phyloP scores from a whole-genome alignment of 1,284 basidiomycete species.

The Trametes pubescens region DNA sequence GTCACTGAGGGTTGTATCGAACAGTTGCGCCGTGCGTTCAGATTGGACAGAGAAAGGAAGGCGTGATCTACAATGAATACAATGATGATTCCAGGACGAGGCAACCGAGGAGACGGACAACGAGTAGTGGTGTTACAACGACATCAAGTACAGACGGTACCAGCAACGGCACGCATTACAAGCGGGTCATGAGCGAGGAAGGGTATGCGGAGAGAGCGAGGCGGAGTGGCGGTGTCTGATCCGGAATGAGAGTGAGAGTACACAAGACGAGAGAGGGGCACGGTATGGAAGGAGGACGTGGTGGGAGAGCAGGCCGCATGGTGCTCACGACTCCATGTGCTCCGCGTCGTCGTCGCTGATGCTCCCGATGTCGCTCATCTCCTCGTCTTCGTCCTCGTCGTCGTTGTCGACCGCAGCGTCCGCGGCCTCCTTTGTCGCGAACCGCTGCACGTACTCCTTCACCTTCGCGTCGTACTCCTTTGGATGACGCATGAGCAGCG shows the following conservation, averaged over 20 bases:
- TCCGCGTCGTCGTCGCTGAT: constrained; percentile 75
- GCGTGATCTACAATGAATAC: constrained; percentile 28
- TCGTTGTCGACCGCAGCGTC: constrained; percentile 67
- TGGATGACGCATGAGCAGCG: constrained; percentile 95
- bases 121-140: constrained; percentile 24
- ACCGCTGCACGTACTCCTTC: constrained; percentile 90
- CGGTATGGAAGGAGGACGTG: not conserved
- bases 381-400: constrained; percentile 82
- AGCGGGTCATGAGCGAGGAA: constrained; percentile 5
- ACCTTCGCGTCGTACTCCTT: constrained; percentile 95
- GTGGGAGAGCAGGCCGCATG: not conserved
- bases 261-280: not conserved
- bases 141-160: constrained; percentile 29
- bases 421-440: constrained; percentile 82
- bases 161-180: constrained; percentile 29
- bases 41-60: not conserved
- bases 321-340: constrained; percentile 31
- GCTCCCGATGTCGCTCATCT: constrained; percentile 93
- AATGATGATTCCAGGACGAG: constrained; percentile 23
- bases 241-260: constrained; percentile 10
- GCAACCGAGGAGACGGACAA: not conserved
- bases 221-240: constrained; percentile 4
- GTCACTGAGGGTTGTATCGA: not conserved
- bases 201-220: constrained; percentile 23
- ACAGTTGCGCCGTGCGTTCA: not conserved